Conservation (phyloP, 108 stramenopile species). For the Nitzschia sp. region DNA sequence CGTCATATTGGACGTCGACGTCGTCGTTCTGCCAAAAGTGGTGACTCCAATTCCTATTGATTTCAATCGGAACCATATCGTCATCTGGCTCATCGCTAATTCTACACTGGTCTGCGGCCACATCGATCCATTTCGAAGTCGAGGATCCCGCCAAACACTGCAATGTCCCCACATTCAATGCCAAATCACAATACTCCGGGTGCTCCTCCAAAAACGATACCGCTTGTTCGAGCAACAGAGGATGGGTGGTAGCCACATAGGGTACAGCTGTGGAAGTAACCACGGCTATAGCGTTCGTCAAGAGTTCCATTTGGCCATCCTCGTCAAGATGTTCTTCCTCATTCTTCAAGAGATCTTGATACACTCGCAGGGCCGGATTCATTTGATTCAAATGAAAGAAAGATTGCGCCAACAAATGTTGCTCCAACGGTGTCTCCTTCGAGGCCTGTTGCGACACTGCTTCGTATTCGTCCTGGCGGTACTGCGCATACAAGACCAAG, state of each 20-base stretch:
- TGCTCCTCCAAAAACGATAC: conserved; percentile 16
- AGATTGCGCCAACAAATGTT: conserved; percentile 37
- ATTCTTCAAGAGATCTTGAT: conserved; percentile 16
- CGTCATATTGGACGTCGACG: conserved; percentile 4
- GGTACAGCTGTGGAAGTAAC: conserved; percentile 4
- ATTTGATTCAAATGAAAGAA: conserved; percentile 30
- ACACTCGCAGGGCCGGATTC: conserved; percentile 19
- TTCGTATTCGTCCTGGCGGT: conserved; percentile 26
- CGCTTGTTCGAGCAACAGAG: conserved; percentile 10
- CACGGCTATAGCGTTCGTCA: conserved; percentile 33
- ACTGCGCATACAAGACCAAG: conserved; percentile 32
- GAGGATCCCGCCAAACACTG: conserved; percentile 14
- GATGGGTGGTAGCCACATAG: background rate
- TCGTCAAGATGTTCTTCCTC: conserved; percentile 2
- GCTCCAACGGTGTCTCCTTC: conserved; percentile 13
- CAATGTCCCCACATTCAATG: conserved; percentile 30
- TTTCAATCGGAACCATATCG: conserved; percentile 10
- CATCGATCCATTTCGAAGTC: conserved; percentile 22
- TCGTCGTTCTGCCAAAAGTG: conserved; percentile 35
- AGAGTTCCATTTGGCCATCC: conserved; percentile 24
- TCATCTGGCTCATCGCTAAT: conserved; percentile 3
- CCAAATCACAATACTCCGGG: conserved; percentile 23
- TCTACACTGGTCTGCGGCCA: conserved; percentile 2
- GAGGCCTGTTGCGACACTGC: conserved; percentile 17
- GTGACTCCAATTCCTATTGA: conserved; percentile 22